Conservation (phyloP, 2,329 filamentous ascomycete genomes). For the Pseudogymnoascus sp. region DNA sequence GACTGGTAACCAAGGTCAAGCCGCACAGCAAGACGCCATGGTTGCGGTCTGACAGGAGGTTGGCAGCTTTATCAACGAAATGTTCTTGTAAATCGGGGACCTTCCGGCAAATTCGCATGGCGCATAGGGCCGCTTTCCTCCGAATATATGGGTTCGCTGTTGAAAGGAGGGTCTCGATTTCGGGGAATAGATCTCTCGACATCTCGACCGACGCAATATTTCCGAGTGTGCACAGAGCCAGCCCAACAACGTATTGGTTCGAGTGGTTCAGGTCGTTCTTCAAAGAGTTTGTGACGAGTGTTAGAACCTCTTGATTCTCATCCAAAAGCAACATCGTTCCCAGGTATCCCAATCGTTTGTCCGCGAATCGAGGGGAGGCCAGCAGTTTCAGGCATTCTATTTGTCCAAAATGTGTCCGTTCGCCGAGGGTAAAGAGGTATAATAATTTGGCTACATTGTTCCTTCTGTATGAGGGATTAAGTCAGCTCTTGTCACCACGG, state of each 20-base stretch:
- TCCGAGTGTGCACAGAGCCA: conserved; percentile 89
- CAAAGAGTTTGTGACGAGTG: conserved; percentile 91
- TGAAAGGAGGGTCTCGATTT: conserved; percentile 85
- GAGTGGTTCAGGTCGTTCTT: conserved; percentile 97
- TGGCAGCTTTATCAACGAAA: conserved; percentile 87
- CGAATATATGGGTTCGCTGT: conserved; percentile 98
- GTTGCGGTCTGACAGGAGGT: conserved; percentile 83
- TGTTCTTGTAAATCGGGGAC: conserved; percentile 96
- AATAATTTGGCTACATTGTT: conserved; percentile 99
- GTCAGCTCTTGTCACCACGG: conserved; percentile 14
- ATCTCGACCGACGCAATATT: conserved; percentile 98
- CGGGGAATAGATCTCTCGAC: conserved; percentile 92
- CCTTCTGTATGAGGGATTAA: conserved; percentile 47
- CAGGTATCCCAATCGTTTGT: conserved; percentile 91
- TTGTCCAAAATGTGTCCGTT: conserved; percentile 96
- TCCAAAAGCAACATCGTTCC: conserved; percentile 93
- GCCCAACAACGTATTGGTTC: conserved; percentile 96
- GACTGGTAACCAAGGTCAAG: conserved; percentile 77
- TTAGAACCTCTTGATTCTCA: conserved; percentile 97
- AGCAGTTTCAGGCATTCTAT: conserved; percentile 98
- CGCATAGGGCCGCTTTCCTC: conserved; percentile 93
- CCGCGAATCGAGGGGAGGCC: conserved; percentile 91
- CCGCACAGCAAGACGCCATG: conserved; percentile 92
- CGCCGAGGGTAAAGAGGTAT: conserved; percentile 94
- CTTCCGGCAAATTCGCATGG: conserved; percentile 97